These are phyloP conservation scores for Pyrenula massariospora DNA, from an alignment of 495 filamentous ascomycete genomes.

Conservation along the genomic window DNA sequence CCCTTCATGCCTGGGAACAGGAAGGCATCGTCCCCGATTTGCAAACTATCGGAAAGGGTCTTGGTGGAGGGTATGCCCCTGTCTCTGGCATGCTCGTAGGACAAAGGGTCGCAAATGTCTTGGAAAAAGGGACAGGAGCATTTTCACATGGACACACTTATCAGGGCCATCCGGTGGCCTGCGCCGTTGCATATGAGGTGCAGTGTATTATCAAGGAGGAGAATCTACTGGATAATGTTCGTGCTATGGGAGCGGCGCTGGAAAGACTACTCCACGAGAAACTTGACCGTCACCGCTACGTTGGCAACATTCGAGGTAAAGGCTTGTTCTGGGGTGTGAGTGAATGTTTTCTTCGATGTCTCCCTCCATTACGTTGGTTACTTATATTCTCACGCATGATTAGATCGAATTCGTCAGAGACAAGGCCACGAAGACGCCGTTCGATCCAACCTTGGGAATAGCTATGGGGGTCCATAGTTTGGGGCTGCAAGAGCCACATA, in stretches of 20 bases:
- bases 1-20: slow-evolving; percentile 56
- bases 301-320: slow-evolving; percentile 45
- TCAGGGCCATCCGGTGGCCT: slow-evolving; percentile 45
- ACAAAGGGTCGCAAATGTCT: slow-evolving; percentile 36
- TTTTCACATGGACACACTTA: slow-evolving; percentile 51
- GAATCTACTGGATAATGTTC: slow-evolving; percentile 34
- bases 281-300: slow-evolving; percentile 27
- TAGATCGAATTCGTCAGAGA: slow-evolving; percentile 49
- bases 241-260: slow-evolving; percentile 31
- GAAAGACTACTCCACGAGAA: slow-evolving; percentile 19
- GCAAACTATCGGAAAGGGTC: slow-evolving; percentile 57
- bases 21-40: slow-evolving; percentile 54
- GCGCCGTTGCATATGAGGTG: slow-evolving; percentile 43
- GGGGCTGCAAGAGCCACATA: slow-evolving; percentile 36
- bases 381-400: slow-evolving; percentile 5
- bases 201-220: slow-evolving; percentile 37
- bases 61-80: slow-evolving; percentile 54
- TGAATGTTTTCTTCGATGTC: slow-evolving; percentile 1
- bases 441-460: slow-evolving; percentile 21
- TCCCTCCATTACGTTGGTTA: too few relatives aligned
- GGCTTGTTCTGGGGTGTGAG: slow-evolving; percentile 46
- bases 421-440: slow-evolving; percentile 42
- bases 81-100: slow-evolving; percentile 48
- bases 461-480: slow-evolving; percentile 39
- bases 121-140: slow-evolving; percentile 42